Conservation (phyloP, 2,329 filamentous ascomycete genomes). For the Alternaria triticina region DNA sequence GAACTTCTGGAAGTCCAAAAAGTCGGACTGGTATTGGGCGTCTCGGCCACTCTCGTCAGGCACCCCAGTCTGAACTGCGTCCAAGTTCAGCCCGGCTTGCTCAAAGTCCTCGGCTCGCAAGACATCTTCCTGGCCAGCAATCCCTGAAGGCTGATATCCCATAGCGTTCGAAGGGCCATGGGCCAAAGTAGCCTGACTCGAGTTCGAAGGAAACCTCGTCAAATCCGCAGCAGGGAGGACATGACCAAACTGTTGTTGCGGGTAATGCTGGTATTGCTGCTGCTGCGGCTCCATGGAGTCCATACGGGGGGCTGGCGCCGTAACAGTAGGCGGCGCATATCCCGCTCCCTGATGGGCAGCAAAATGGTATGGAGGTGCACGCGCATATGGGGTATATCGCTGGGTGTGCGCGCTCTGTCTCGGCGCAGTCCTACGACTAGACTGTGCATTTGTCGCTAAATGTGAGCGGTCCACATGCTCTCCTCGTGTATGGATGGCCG, state of each 20-base stretch:
- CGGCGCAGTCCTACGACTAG: neutral
- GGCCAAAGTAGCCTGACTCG: neutral
- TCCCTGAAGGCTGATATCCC: neutral
- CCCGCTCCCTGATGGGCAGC: neutral
- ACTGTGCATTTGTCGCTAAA: neutral
- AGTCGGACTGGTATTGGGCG: too few species aligned
- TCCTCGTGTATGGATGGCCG: neutral
- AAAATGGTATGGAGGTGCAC: accelerated
- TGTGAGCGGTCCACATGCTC: neutral
- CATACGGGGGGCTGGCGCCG: neutral
- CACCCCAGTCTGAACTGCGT: neutral
- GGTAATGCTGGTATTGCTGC: neutral
- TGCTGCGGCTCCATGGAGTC: neutral
- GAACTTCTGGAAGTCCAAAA: too few species aligned
- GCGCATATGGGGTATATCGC: neutral
- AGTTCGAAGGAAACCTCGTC: neutral
- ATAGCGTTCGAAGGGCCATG: neutral
- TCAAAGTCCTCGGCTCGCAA: neutral
- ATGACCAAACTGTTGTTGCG: neutral
- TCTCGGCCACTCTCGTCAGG: too few species aligned
- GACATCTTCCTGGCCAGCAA: accelerated
- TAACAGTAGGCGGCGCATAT: neutral
- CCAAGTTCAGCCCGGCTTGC: neutral
- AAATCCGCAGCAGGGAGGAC: neutral
- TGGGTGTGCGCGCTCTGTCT: too few species aligned